phyloP scores from a whole-genome alignment of 1,139 yeast genomes.

The Suhomyces bribrorum region DNA sequence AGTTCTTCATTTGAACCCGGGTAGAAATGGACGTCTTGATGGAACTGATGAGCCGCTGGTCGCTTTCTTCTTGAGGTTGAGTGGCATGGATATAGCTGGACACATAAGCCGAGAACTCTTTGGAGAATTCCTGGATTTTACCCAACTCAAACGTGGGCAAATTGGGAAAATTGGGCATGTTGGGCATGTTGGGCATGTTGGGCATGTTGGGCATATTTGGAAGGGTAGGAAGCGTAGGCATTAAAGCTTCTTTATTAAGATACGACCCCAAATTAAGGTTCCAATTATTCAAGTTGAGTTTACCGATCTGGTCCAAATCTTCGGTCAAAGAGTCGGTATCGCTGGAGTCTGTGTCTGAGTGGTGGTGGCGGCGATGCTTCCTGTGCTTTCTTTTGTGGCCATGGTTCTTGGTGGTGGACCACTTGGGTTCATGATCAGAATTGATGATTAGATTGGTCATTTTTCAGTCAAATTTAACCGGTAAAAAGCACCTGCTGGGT shows the following conservation, averaged over 20 bases:
- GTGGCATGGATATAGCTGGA: slow-evolving; percentile 25
- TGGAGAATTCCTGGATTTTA: slow-evolving; percentile 28
- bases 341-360: slow-evolving; percentile 5
- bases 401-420: slow-evolving; percentile 1
- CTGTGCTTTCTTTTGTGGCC: slow-evolving; percentile 4
- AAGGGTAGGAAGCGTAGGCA: slow-evolving; percentile 25
- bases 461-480: too few species aligned
- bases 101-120: slow-evolving; percentile 34
- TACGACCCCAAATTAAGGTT: slow-evolving; percentile 19
- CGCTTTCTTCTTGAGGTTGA: slow-evolving; percentile 8
- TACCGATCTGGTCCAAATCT: slow-evolving; percentile 50
- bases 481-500: too few species aligned
- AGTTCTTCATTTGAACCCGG: slow-evolving; percentile 49
- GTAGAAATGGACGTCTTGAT: slow-evolving; percentile 43
- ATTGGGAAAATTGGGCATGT: slow-evolving; percentile 18
- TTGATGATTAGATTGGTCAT: neutral
- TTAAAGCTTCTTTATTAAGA: slow-evolving; percentile 16
- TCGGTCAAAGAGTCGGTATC: slow-evolving; percentile 39
- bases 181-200: slow-evolving; percentile 11
- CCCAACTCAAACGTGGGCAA: slow-evolving; percentile 24
- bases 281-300: slow-evolving; percentile 27
- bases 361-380: neutral
- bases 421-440: neutral
- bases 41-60: slow-evolving; percentile 24
- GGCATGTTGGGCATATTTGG: slow-evolving; percentile 15